These are phyloP conservation scores for Scedosporium minutisporum DNA, from an alignment of 2,329 filamentous ascomycete genomes.

Conservation along the genomic window DNA sequence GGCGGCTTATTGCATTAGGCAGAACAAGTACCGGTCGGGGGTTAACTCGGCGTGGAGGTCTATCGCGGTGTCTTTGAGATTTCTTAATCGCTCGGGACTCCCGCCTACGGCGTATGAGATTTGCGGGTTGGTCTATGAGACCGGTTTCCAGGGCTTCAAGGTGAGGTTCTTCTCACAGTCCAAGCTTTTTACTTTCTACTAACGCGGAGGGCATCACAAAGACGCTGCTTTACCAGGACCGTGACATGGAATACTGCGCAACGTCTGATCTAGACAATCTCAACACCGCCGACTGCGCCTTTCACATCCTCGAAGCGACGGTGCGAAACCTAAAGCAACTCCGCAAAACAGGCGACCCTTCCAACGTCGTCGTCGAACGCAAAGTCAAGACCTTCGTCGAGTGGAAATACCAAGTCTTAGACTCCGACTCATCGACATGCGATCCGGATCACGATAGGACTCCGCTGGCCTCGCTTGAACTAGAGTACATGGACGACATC, in stretches of 20 bases:
- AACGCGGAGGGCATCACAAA: background rate
- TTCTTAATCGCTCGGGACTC: background rate
- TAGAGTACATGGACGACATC: slow-evolving; percentile 10
- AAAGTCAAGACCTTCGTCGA: background rate
- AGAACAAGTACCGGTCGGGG: slow-evolving; percentile 8
- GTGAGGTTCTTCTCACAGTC: background rate
- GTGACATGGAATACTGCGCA: slow-evolving; percentile 9
- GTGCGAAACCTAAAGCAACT: background rate
- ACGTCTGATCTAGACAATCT: slow-evolving; percentile 9
- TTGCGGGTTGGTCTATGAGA: slow-evolving; percentile 10
- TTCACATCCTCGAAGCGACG: slow-evolving; percentile 6
- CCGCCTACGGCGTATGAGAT: slow-evolving; percentile 9
- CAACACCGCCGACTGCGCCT: slow-evolving; percentile 8
- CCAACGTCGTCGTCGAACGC: background rate
- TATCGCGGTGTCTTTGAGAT: slow-evolving; percentile 5
- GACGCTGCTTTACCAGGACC: slow-evolving; percentile 11
- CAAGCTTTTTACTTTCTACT: background rate
- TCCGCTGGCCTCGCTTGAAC: background rate
- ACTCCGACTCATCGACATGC: background rate
- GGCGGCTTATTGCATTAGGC: slow-evolving; percentile 8
- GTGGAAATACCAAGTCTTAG: background rate
- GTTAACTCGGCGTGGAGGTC: slow-evolving; percentile 3
- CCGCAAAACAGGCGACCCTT: background rate
- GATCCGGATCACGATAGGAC: background rate
- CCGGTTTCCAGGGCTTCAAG: slow-evolving; percentile 12